A percentile compares a stretch with the other conserved stretches of the same genome.
Conservation (phyloP, 2,329 filamentous ascomycete species). For the Aspergillus tanneri region DNA sequence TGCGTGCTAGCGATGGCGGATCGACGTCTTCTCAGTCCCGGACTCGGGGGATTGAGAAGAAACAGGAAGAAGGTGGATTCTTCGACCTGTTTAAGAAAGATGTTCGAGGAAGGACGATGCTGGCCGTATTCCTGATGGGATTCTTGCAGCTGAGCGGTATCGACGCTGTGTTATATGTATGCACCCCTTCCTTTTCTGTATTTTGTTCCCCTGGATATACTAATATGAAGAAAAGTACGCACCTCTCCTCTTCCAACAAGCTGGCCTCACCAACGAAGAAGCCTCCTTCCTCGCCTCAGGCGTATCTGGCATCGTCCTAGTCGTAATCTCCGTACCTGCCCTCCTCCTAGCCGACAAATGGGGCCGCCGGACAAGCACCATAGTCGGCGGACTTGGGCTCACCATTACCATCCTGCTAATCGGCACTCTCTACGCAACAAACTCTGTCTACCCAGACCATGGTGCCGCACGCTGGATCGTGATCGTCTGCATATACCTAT, state of each 20-base stretch:
- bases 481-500: slow-evolving; percentile 4
- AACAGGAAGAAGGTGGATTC: neutral
- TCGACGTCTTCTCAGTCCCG: neutral
- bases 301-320: neutral
- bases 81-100: neutral
- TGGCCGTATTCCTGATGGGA: slow-evolving; percentile 6
- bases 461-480: slow-evolving; percentile 6
- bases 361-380: slow-evolving; percentile 3
- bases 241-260: neutral
- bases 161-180: slow-evolving; percentile 5
- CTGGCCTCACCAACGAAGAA: neutral
- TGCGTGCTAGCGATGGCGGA: neutral
- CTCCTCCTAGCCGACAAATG: slow-evolving; percentile 3
- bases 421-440: slow-evolving; percentile 1
- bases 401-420: slow-evolving; percentile 1
- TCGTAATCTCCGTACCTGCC: slow-evolving; percentile 1
- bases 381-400: neutral
- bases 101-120: slow-evolving; percentile 1
- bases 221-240: neutral
- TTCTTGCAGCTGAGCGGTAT: slow-evolving; percentile 3
- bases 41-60: neutral
- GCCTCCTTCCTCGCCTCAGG: slow-evolving; percentile 1
- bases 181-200: neutral
- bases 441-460: neutral
- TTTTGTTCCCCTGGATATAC: neutral